phyloP scores from a whole-genome alignment of 129 eudicot species.

The Pittosporum tobira region DNA sequence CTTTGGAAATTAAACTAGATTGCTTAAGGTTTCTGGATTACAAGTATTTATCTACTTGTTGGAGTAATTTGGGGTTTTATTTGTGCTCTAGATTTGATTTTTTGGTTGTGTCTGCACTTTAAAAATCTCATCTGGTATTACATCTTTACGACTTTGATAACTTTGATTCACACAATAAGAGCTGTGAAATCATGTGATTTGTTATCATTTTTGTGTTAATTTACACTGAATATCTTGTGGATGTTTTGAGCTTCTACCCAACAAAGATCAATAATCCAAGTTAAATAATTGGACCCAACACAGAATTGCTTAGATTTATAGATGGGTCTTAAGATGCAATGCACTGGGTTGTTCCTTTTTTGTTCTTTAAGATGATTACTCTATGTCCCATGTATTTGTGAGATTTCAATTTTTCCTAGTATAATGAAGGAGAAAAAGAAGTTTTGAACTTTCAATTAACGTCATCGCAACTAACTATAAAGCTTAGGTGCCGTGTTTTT shows the following conservation, averaged over 20 bases:
- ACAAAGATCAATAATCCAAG: neutral
- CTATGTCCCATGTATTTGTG: neutral
- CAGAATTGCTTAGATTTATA: neutral
- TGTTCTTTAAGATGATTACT: neutral
- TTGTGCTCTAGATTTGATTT: neutral
- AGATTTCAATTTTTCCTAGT: neutral
- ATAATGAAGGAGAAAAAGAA: neutral
- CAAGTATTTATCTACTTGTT: neutral
- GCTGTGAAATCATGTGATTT: neutral
- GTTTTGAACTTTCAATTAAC: neutral
- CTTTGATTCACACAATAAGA: neutral
- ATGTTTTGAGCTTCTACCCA: neutral
- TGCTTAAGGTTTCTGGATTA: neutral
- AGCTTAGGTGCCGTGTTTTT: neutral
- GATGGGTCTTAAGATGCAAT: neutral
- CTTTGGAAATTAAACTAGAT: neutral
- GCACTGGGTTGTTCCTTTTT: neutral
- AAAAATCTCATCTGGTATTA: neutral
- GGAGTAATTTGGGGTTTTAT: slow-evolving; percentile 1
- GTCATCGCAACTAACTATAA: neutral
- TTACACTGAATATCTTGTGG: neutral
- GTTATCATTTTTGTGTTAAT: neutral
- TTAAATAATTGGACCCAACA: neutral
- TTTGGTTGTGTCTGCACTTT: neutral
- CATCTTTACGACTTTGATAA: neutral